Evolutionary conservation across 257 asterid genomes (phyloP), one percentile per base, ranked within the genome.

Genomic region (Petunia axillaris): DNA sequence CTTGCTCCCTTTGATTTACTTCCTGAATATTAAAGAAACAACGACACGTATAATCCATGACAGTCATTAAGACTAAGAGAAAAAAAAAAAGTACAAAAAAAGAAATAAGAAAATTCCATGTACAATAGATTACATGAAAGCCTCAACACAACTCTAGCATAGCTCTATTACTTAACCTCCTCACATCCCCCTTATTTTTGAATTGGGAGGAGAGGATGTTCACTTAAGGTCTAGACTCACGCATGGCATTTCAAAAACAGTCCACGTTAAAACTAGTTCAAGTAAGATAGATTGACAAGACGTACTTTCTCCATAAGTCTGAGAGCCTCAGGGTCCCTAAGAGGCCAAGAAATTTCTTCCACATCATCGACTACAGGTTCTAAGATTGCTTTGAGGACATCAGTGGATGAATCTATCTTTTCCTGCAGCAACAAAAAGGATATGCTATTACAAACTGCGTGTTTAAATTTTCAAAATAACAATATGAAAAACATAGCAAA

Each of bases 321-420:
- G 65, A 95, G 89, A 78, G 97, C 92, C 81, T 89, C 86, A 46
- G 97, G 95, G 63, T 95, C 89, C 77, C 87, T 88, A 80, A 98
- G 96, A 82, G 99, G 99, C 99, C 99, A 95, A 68, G 85, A 52
- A 58, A 85, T 87, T 86, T 95, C 99, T 84, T 86, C 92, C 52
- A 84, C 95, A 86, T 86, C 93, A 67, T 90, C 93, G 75, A 90
- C 62, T 15, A 92, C 95, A 60, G 96, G 97, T 80, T 84, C 84
- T 87, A 95, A 76, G 80, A 93, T 91, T 71, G 93, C 88, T 87
- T 93, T 93, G 48, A 95, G 98, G 86, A 95, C 97, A 81, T 93
- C 96, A 39, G 98, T 95, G 58, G 97, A 90, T 78, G 97, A 93
- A 78, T 93, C 93, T 80, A 93, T 93, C 80, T 89, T 93, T 84